Percentiles rank a stretch among this genome's conserved stretches.
These are phyloP conservation scores for Plicaturopsis crispa DNA, from an alignment of 768 basidiomycete species.

Conservation along the genomic window DNA sequence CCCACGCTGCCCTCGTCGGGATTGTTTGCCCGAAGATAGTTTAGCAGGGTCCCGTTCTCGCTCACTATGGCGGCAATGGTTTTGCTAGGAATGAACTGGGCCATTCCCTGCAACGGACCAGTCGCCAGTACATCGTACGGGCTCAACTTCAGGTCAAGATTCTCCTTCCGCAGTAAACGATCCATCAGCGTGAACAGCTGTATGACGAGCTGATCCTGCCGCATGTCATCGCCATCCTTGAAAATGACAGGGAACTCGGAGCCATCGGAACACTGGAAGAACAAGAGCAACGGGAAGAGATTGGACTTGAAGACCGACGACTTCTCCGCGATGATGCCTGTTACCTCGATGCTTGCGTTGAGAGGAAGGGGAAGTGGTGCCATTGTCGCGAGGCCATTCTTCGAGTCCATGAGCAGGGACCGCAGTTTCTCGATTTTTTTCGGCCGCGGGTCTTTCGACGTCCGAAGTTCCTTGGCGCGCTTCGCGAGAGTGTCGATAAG, in stretches of 20 bases:
- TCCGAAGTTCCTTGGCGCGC: slow-evolving; percentile 80
- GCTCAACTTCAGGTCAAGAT: slow-evolving; percentile 84
- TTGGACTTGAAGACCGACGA: slow-evolving; percentile 98
- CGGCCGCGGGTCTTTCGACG: slow-evolving; percentile 86
- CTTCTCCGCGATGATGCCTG: slow-evolving; percentile 85
- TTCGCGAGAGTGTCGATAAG: slow-evolving; percentile 82
- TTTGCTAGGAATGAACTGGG: slow-evolving; percentile 92
- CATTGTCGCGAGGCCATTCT: slow-evolving; percentile 77
- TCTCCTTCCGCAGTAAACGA: slow-evolving; percentile 85
- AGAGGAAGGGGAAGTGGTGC: slow-evolving; percentile 77
- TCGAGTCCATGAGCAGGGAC: slow-evolving; percentile 76
- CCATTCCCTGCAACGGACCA: slow-evolving; percentile 89
- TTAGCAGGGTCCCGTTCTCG: slow-evolving; percentile 82
- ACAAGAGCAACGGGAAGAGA: slow-evolving; percentile 84
- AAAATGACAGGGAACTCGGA: slow-evolving; percentile 93
- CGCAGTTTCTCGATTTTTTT: slow-evolving; percentile 97
- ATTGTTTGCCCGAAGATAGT: slow-evolving; percentile 78
- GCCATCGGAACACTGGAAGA: slow-evolving; percentile 81
- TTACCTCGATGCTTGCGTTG: slow-evolving; percentile 78
- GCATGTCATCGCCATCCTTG: slow-evolving; percentile 98
- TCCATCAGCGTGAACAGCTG: slow-evolving; percentile 99
- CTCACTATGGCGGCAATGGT: slow-evolving; percentile 92
- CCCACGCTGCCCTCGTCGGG: slow-evolving; percentile 94
- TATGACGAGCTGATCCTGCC: slow-evolving; percentile 96
- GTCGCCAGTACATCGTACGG: slow-evolving; percentile 94